A percentile compares a stretch with the other conserved stretches of the same genome.
Conservation (phyloP, 2,329 filamentous ascomycete genomes). For the Penicillium sp. region DNA sequence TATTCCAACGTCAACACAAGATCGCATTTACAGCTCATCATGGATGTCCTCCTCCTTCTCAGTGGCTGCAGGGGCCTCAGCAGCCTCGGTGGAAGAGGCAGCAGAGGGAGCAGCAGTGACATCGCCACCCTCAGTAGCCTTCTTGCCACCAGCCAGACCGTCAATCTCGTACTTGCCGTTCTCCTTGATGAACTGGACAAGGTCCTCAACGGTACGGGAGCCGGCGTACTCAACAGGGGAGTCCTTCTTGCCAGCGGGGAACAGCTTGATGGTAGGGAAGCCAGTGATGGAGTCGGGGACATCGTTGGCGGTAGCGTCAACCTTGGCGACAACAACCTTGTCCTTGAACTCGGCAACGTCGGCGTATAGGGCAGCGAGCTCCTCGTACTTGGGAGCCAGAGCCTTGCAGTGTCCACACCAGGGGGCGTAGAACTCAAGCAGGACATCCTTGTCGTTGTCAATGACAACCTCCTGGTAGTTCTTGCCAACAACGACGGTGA, state of each 20-base stretch:
- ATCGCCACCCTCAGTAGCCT: constrained; percentile 58
- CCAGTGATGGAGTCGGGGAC: constrained; percentile 95
- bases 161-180: constrained; percentile 89
- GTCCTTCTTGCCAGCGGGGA: constrained; percentile 86
- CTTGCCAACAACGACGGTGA: constrained; percentile 88
- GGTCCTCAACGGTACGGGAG: constrained; percentile 86
- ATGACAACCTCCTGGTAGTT: constrained; percentile 91
- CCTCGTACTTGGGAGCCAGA: constrained; percentile 71
- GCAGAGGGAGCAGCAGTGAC: constrained; percentile 34
- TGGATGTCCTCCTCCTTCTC: constrained; percentile 42
- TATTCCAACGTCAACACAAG: constrained; percentile 5
- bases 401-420: constrained; percentile 76
- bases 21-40: constrained; percentile 47
- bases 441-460: constrained; percentile 93
- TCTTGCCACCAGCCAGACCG: constrained; percentile 62
- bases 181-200: constrained; percentile 90
- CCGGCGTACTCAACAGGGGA: constrained; percentile 86
- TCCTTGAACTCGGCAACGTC: constrained; percentile 56
- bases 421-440: constrained; percentile 97
- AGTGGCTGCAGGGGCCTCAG: constrained; percentile 32
- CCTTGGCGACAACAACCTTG: constrained; percentile 78
- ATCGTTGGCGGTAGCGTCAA: constrained; percentile 95
- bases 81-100: constrained; percentile 24
- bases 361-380: constrained; percentile 64
- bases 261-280: constrained; percentile 99